phyloP scores from a whole-genome alignment of 2,329 filamentous ascomycete genomes.

The Raffaelea arxii region DNA sequence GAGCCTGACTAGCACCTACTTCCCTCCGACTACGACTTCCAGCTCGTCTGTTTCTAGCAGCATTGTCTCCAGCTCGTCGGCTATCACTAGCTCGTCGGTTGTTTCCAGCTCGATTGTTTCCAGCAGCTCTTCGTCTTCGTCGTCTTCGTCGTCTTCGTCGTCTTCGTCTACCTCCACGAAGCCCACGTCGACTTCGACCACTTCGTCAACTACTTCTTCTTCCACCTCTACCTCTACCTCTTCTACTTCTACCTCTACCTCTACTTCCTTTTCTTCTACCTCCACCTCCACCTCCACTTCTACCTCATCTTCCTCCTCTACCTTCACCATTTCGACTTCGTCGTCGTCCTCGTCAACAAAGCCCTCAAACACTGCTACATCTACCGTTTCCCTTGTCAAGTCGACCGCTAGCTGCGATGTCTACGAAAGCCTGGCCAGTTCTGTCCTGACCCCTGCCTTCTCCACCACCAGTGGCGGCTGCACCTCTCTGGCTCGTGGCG shows the following conservation, averaged over 20 bases:
- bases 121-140: background rate
- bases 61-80: background rate
- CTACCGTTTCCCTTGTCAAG: too few species aligned
- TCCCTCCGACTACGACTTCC: background rate
- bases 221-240: background rate
- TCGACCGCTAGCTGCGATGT: background rate
- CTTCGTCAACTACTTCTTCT: background rate
- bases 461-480: slow-evolving; percentile 22
- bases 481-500: slow-evolving; percentile 24
- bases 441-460: background rate
- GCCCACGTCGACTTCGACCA: background rate
- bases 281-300: background rate
- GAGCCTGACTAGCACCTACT: background rate
- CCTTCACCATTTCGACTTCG: background rate
- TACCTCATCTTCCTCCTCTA: background rate
- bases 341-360: background rate
- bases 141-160: background rate
- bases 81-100: background rate
- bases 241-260: background rate
- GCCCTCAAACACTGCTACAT: background rate
- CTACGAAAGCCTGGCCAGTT: background rate
- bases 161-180: background rate
- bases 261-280: background rate
- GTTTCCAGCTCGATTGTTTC: too few species aligned
- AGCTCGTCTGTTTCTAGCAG: background rate